phyloP scores from a whole-genome alignment of 148 eudicot genomes.

The Vaccinium darrowii region DNA sequence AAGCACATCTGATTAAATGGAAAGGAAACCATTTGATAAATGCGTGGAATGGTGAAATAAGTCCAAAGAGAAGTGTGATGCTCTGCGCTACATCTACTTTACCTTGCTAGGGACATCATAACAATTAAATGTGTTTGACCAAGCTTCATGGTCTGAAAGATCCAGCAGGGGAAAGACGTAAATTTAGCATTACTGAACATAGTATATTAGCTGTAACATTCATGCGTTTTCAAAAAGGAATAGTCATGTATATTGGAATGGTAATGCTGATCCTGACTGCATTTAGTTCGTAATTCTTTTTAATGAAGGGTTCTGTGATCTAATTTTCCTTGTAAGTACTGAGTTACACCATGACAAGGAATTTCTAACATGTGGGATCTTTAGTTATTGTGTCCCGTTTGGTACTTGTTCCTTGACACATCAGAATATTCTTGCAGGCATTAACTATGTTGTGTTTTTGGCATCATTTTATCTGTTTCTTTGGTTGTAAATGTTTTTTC shows the following conservation, averaged over 20 bases:
- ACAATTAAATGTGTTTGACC: neutral
- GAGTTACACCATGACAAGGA: neutral
- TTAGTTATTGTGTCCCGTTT: neutral
- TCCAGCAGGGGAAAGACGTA: neutral
- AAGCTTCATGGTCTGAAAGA: neutral
- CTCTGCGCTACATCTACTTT: neutral
- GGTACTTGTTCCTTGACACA: neutral
- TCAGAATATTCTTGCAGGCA: neutral
- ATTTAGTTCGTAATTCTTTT: neutral
- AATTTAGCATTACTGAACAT: neutral
- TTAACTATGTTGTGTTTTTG: neutral
- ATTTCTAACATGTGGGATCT: neutral
- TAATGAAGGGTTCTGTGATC: neutral
- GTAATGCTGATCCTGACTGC: neutral
- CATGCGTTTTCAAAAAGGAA: neutral
- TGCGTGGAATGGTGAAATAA: neutral
- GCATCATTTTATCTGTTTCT: neutral
- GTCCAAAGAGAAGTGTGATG: neutral
- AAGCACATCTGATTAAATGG: neutral
- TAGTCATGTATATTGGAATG: neutral
- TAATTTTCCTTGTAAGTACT: neutral
- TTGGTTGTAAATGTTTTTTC: neutral
- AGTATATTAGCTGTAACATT: neutral
- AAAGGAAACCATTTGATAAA: neutral
- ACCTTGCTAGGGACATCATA: neutral